Base-by-base conservation (phyloP, 495 filamentous ascomycete genomes). In the Aspergillus hancockii region DNA sequence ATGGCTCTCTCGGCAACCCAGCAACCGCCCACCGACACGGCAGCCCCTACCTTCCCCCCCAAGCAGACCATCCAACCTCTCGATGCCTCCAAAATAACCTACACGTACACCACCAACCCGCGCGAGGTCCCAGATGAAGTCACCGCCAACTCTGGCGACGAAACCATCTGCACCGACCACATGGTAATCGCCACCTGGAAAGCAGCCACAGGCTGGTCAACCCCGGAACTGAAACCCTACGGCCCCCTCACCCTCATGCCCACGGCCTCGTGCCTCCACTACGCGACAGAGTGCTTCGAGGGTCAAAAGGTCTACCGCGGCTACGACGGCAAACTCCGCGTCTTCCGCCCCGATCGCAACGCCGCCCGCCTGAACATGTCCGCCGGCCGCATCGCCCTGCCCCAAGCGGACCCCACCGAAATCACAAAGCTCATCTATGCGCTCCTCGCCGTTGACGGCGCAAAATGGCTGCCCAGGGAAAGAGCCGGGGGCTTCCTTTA, bases 281-380 rank as follows among this genome's bases (percentile, higher is more conserved):
- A 94, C 70, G 90, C 90, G 5, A 91, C 88, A 36, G 87, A 91
- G 63, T 94, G 90, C 75, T 93, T 93, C 75, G 90, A 94, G 68
- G 90, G 90, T 25, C 78, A 92, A 70, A 94, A 93, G 70, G 83
- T 81, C 34, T 93, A 91, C 78, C 88, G 90, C 57, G 90, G 89
- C 34, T 28, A 51, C 43, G 88, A 93, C 73, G 87, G 87, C 36
- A 82, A 83, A 47, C 75, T 93, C 31, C 87, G 90, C 30, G 73
- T 93, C 43, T 94, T 94, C 79, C 85, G 91, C 32, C 86, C 89
- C 1, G 72, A 88, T 54, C 71, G 80, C 51, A 95, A 95, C 74
- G 77, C 79, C 57, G 68, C 66, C 21, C 88, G 91, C 57, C 86
- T 94, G 81, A 62, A 71, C 10, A 81, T 79, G 54, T 90, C 86